Evolutionary conservation across 2,329 filamentous ascomycete species (phyloP).

Genomic region (Neophaeococcomyces aloes): DNA sequence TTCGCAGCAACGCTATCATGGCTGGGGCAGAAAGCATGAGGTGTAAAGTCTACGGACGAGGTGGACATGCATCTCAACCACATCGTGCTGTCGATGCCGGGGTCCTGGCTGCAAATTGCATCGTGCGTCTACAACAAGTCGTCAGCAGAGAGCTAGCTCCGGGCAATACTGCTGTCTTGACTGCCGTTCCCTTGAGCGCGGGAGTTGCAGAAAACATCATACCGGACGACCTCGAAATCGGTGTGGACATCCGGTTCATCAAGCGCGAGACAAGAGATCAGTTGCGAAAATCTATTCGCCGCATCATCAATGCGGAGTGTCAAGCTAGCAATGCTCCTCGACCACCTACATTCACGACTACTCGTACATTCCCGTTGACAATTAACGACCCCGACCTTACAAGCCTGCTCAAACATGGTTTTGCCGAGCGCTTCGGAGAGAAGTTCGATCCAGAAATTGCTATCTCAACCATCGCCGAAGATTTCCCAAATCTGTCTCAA

Average conservation of each 20-base stretch:
- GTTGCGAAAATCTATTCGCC: constrained; percentile 37
- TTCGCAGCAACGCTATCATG: constrained; percentile 31
- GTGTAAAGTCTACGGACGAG: constrained; percentile 46
- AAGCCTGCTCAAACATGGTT: constrained; percentile 33
- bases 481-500: constrained; percentile 48
- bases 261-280: constrained; percentile 35
- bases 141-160: constrained; percentile 45
- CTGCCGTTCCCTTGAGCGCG: constrained; percentile 46
- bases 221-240: constrained; percentile 42
- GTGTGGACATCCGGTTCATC: constrained; percentile 44
- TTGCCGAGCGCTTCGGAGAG: constrained; percentile 37
- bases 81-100: constrained; percentile 48
- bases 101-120: constrained; percentile 45
- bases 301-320: constrained; percentile 48
- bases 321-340: constrained; percentile 39
- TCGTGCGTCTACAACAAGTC: constrained; percentile 48
- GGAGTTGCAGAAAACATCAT: constrained; percentile 53
- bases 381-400: constrained; percentile 41
- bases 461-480: constrained; percentile 35
- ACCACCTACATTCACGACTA: constrained; percentile 38
- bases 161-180: constrained; percentile 45
- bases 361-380: constrained; percentile 42
- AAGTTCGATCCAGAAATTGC: constrained; percentile 12
- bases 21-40: constrained; percentile 35
- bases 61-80: constrained; percentile 48